Percentiles rank a stretch among this genome's conserved stretches.
phyloP scores from a whole-genome alignment of 129 eudicot species.

The Helianthus annuus region DNA sequence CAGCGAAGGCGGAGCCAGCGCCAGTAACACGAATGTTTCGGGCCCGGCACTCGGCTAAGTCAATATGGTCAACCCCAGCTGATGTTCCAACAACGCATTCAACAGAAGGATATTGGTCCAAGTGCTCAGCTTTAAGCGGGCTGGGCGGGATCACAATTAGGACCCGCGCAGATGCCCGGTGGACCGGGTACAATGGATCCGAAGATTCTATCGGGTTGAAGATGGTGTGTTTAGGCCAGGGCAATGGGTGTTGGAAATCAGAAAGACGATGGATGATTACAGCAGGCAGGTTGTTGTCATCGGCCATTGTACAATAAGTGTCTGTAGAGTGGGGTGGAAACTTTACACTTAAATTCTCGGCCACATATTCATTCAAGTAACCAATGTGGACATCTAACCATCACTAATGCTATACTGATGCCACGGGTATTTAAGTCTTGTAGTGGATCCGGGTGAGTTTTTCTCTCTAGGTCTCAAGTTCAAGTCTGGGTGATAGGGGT shows the following conservation, averaged over 20 bases:
- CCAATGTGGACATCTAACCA: too few species aligned
- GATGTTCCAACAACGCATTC: conserved; percentile 42
- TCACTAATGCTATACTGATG: too few species aligned
- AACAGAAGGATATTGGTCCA: conserved; percentile 44
- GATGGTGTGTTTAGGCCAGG: conserved; percentile 15
- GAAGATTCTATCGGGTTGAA: conserved; percentile 41
- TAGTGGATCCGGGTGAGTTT: too few species aligned
- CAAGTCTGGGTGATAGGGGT: too few species aligned
- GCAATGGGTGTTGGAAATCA: conserved; percentile 12
- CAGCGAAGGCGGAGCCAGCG: conserved; percentile 66
- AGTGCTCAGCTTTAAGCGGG: conserved; percentile 37
- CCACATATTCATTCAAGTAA: too few species aligned
- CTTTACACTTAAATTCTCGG: too few species aligned
- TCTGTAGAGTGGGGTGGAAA: too few species aligned
- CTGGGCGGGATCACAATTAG: conserved; percentile 39
- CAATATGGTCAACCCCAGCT: conserved; percentile 60
- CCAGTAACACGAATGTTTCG: conserved; percentile 55
- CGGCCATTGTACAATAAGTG: neutral
- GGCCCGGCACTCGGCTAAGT: conserved; percentile 59
- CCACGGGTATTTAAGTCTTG: too few species aligned
- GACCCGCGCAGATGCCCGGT: conserved; percentile 42
- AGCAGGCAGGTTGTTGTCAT: conserved; percentile 20
- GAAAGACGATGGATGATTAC: conserved; percentile 43
- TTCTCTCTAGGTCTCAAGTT: too few species aligned
- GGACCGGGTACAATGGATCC: conserved; percentile 38